Evolutionary conservation across 108 stramenopile species (phyloP).

Genomic region (Mediolabrus comicus): DNA sequence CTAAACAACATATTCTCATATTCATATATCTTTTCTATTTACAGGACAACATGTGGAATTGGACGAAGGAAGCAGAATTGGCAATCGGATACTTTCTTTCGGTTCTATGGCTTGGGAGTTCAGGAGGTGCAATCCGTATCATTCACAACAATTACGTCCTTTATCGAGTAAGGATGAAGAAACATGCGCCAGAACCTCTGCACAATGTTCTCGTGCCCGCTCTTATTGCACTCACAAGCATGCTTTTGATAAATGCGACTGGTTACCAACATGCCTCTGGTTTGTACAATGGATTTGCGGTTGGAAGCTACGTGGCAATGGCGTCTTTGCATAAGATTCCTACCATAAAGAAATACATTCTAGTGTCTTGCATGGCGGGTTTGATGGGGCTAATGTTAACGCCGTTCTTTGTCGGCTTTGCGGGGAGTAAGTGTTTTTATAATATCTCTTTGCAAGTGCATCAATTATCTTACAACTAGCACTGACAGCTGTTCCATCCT

Average conservation of each 20-base stretch:
- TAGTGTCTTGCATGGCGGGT: conserved; percentile 37
- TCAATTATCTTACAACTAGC: too few species aligned
- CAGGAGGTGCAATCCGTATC: conserved; percentile 41
- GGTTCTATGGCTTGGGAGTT: conserved; percentile 33
- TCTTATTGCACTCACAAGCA: conserved; percentile 35
- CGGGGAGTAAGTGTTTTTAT: conserved; percentile 38
- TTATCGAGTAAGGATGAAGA: conserved; percentile 1
- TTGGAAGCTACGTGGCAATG: conserved; percentile 53
- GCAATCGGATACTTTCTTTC: conserved; percentile 42
- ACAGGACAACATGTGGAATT: conserved; percentile 30
- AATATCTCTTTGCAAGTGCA: too few species aligned
- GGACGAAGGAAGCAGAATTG: conserved; percentile 47
- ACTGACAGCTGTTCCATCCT: background rate
- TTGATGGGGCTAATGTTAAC: conserved; percentile 46
- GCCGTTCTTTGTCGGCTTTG: conserved; percentile 55
- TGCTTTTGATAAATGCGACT: conserved; percentile 37
- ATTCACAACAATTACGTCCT: conserved; percentile 34
- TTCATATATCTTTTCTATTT: too few species aligned
- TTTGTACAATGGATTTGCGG: conserved; percentile 56
- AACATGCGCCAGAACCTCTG: conserved; percentile 34
- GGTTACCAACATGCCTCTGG: conserved; percentile 38
- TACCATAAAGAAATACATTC: conserved; percentile 26
- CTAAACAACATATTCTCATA: too few species aligned
- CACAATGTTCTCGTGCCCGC: conserved; percentile 50
- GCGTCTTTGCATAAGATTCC: conserved; percentile 55